These are phyloP conservation scores for Xylariales sp. DNA, from an alignment of 2,329 filamentous ascomycete species.

Conservation along the genomic window DNA sequence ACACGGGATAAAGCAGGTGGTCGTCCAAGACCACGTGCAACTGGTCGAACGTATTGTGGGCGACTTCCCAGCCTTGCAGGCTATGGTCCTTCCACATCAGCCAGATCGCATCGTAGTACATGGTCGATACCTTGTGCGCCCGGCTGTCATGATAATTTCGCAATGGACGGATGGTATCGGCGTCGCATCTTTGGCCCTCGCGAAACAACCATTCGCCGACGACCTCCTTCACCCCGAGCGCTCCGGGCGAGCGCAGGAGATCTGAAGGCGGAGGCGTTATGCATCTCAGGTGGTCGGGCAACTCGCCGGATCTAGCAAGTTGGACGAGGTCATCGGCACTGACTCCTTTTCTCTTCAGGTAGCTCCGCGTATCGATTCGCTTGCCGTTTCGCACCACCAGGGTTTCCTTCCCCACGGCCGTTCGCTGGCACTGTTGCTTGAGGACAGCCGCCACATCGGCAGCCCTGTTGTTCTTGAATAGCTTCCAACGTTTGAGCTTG, in stretches of 20 bases:
- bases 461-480: conserved; percentile 28
- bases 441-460: conserved; percentile 24
- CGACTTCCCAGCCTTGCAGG: conserved; percentile 19
- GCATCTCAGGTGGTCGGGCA: conserved; percentile 22
- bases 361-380: conserved; percentile 21
- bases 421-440: conserved; percentile 19
- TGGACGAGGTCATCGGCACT: conserved; percentile 21
- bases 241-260: conserved; percentile 15
- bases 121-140: neutral
- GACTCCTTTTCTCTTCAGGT: conserved; percentile 24
- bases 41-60: conserved; percentile 17
- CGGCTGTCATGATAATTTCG: conserved; percentile 1
- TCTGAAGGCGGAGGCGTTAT: conserved; percentile 19
- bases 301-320: conserved; percentile 16
- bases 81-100: conserved; percentile 18
- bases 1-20: conserved; percentile 2
- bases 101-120: conserved; percentile 8
- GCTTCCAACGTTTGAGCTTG: conserved; percentile 26
- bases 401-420: conserved; percentile 24
- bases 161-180: neutral
- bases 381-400: conserved; percentile 23
- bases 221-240: conserved; percentile 20
- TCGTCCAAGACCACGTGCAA: conserved; percentile 19
- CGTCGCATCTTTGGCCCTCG: neutral
- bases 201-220: conserved; percentile 14